These are phyloP conservation scores for Pueraria montana DNA, from an alignment of 306 rosid genomes.

Conservation along the genomic window DNA sequence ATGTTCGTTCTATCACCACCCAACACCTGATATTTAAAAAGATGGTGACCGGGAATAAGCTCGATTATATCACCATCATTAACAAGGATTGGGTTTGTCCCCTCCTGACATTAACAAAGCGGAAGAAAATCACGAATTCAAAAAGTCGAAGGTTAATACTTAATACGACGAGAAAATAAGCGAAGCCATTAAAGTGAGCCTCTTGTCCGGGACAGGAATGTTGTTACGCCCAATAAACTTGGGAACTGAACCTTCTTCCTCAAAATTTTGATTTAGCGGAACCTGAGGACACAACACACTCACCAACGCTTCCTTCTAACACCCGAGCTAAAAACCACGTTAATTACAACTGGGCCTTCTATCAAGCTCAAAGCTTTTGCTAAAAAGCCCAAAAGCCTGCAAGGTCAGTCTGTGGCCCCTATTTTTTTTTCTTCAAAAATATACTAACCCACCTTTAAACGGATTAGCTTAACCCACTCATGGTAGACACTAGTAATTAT, in stretches of 20 bases:
- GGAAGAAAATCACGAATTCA: background rate
- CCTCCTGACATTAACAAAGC: constrained; percentile 67
- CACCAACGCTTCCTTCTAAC: too few relatives aligned
- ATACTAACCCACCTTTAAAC: too few relatives aligned
- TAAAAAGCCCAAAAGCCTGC: too few relatives aligned
- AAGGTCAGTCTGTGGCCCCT: too few relatives aligned
- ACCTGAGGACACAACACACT: too few relatives aligned
- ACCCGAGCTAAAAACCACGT: too few relatives aligned
- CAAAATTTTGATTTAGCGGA: constrained; percentile 59
- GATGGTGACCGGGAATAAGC: constrained; percentile 87
- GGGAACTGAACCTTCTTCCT: constrained; percentile 59
- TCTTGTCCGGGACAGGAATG: constrained; percentile 66
- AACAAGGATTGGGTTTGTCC: constrained; percentile 86
- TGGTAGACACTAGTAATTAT: too few relatives aligned
- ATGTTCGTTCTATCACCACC: constrained; percentile 25
- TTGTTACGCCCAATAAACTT: constrained; percentile 73
- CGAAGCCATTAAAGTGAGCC: constrained; percentile 72
- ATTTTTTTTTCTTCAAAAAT: too few relatives aligned
- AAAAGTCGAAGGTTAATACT: background rate
- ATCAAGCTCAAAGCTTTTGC: too few relatives aligned
- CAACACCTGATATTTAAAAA: constrained; percentile 63
- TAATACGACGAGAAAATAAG: constrained; percentile 69
- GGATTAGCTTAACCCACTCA: too few relatives aligned
- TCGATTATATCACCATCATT: constrained; percentile 75
- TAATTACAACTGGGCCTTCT: too few relatives aligned